phyloP scores from a whole-genome alignment of 768 basidiomycete species.

The Lactarius quietus region DNA sequence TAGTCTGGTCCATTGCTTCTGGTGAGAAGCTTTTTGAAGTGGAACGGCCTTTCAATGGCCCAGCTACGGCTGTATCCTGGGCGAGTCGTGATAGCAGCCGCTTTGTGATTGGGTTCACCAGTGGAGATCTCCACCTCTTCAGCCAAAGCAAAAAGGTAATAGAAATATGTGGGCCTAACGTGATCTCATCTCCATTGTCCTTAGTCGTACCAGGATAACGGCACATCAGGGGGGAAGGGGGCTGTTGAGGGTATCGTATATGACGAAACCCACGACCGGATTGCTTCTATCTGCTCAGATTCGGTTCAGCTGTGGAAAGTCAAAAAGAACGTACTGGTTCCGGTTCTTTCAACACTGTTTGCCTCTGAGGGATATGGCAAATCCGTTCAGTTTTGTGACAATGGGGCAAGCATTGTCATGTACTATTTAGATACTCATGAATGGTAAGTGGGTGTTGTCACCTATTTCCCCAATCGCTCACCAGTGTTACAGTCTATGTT shows the following conservation, averaged over 20 bases:
- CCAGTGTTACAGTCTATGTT: not conserved
- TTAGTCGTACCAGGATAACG: no score
- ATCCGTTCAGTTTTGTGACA: constrained; percentile 1
- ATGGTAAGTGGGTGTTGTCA: no score
- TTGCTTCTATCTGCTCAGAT: not conserved
- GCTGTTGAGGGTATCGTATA: no score
- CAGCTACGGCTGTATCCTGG: not conserved
- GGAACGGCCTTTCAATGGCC: constrained; percentile 3
- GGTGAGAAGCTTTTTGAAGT: not conserved
- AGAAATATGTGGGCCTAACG: no score
- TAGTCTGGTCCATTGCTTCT: constrained; percentile 2
- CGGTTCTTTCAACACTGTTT: not conserved
- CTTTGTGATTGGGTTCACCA: constrained; percentile 6
- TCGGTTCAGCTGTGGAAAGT: not conserved
- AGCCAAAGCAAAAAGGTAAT: not conserved
- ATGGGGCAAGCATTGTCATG: constrained; percentile 1
- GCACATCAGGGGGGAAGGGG: no score
- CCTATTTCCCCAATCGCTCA: not conserved
- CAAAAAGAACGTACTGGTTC: not conserved
- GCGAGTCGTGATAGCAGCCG: constrained; percentile 1
- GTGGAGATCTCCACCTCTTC: constrained; percentile 4
- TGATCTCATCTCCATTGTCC: no score
- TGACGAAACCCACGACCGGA: not conserved
- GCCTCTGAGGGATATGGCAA: not conserved
- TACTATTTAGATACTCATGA: not conserved